Conservation (phyloP, 306 rosid species). For the Phaseolus lunatus region DNA sequence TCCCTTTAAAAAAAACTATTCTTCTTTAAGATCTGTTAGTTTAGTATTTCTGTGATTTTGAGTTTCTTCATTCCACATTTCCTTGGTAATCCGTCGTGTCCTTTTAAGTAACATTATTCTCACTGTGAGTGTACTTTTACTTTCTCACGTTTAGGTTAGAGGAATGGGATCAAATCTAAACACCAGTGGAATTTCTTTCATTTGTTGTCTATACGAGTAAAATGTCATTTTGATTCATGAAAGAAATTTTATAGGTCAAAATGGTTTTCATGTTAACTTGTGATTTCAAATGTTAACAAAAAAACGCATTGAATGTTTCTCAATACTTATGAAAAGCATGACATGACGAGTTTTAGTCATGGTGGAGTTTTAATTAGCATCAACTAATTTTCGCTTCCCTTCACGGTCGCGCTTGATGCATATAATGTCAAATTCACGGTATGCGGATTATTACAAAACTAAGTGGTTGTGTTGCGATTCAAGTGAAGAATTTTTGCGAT, state of each 20-base stretch:
- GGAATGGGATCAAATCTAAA: not conserved
- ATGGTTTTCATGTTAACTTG: not conserved
- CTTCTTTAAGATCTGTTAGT: slow-evolving; percentile 35
- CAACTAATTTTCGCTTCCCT: no score
- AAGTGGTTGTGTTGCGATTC: no score
- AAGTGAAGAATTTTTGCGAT: no score
- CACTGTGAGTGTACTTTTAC: not conserved
- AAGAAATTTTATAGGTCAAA: not conserved
- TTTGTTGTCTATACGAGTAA: no score
- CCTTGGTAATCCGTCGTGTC: not conserved
- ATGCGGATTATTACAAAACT: no score
- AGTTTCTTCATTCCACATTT: not conserved
- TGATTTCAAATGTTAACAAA: not conserved
- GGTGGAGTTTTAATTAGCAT: no score
- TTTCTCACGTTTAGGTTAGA: not conserved
- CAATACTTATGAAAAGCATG: no score
- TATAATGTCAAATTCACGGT: no score
- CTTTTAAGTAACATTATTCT: not conserved
- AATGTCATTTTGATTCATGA: not conserved
- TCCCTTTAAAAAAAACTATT: slow-evolving; percentile 41
- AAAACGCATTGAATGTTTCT: no score
- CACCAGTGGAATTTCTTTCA: not conserved
- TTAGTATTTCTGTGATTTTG: slow-evolving; percentile 4
- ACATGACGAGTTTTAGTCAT: no score
- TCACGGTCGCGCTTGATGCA: no score